phyloP scores from a whole-genome alignment of 2,329 filamentous ascomycete genomes.

The Bimuria novae-zelandiae region DNA sequence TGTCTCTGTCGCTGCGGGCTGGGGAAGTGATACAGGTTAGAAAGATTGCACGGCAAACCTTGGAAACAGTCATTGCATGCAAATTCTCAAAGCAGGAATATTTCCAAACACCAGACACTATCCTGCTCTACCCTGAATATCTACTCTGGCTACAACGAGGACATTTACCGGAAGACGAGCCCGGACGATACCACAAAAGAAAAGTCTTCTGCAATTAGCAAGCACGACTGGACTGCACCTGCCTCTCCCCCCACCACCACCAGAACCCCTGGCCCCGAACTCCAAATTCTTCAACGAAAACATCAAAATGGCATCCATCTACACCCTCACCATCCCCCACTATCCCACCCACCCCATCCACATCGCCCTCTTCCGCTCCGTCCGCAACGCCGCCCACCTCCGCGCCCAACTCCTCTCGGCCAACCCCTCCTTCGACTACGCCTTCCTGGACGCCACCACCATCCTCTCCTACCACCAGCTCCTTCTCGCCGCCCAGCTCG shows the following conservation, averaged over 20 bases:
- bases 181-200: too few species aligned
- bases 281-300: neutral
- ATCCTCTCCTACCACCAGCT: conserved; percentile 74
- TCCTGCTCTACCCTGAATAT: too few species aligned
- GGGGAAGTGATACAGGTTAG: neutral
- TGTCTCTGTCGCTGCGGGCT: conserved; percentile 2
- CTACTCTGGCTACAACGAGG: too few species aligned
- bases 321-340: conserved; percentile 75
- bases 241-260: neutral
- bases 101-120: too few species aligned
- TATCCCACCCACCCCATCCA: conserved; percentile 72
- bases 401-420: conserved; percentile 83
- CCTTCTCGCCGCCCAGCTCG: conserved; percentile 75
- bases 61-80: neutral
- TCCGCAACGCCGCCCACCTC: conserved; percentile 77
- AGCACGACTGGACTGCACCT: neutral
- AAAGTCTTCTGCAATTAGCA: neutral
- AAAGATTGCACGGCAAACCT: neutral
- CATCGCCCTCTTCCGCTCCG: conserved; percentile 73
- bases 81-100: too few species aligned
- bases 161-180: too few species aligned
- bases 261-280: neutral
- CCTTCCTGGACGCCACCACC: conserved; percentile 83
- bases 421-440: conserved; percentile 88
- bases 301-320: conserved; percentile 57